A percentile compares a stretch with the other conserved stretches of the same genome.
Evolutionary conservation across 768 basidiomycete genomes (phyloP).

Genomic region (Phlebiopsis flavidoalba): DNA sequence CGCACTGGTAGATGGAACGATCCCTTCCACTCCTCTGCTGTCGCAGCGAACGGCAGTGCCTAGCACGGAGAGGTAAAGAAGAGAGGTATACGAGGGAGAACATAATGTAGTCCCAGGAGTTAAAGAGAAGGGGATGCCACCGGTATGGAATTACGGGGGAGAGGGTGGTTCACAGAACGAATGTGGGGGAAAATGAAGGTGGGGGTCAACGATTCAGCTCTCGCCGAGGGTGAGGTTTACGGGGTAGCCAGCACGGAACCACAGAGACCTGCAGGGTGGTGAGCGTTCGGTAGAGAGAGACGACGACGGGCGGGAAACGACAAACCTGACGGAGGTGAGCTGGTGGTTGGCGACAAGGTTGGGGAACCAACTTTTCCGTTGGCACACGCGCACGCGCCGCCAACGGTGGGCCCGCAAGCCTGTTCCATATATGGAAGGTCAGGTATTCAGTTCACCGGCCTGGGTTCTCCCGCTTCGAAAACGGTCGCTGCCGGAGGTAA

Average conservation of each 20-base stretch:
- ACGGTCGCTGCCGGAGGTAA: neutral
- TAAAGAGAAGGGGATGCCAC: constrained; percentile 1
- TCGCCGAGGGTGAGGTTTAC: neutral
- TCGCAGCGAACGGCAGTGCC: constrained; percentile 45
- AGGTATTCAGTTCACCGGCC: neutral
- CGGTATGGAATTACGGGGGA: neutral
- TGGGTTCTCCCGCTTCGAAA: neutral
- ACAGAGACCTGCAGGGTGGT: constrained; percentile 5
- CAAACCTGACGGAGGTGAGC: constrained; percentile 1
- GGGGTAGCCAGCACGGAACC: constrained; percentile 5
- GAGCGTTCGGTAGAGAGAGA: neutral
- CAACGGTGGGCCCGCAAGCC: neutral
- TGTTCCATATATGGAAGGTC: neutral
- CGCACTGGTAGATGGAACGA: constrained; percentile 77
- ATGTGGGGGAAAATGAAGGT: constrained; percentile 12
- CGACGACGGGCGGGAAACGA: neutral
- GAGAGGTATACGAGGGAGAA: constrained; percentile 22
- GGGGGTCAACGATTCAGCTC: constrained; percentile 3
- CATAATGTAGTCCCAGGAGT: constrained; percentile 15
- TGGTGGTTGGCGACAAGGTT: constrained; percentile 10
- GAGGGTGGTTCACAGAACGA: constrained; percentile 5
- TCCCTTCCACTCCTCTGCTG: constrained; percentile 71
- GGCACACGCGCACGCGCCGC: too few species aligned
- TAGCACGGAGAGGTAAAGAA: constrained; percentile 22
- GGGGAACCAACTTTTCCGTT: neutral